Base-by-base conservation (phyloP, 192 early-diverging fungal genomes). In the Geranomyces variabilis region DNA sequence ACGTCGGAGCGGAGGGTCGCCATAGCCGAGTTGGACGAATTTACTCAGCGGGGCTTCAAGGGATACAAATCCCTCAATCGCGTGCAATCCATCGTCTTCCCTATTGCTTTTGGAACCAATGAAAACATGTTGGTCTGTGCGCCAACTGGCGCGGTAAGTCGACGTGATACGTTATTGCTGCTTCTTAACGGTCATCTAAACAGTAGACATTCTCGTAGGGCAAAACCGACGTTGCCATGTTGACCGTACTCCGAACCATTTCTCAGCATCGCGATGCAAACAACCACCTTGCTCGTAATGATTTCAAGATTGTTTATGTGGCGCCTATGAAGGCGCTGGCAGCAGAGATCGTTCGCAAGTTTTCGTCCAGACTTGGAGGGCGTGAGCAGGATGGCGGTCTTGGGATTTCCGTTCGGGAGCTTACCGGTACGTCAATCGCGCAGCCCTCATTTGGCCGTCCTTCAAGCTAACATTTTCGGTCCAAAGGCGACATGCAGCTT, bases 61-160 rank as follows among this genome's bases (percentile, higher is more conserved):
- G 89, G 90, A 22, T 97, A 97, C 78, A 85, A 86, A 28, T 83
- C 87, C 8, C 83, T 99, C 49, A 99, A 99, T 76, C 89, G 96
- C 51, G 89, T 99, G 51, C 97, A 99, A 81, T 94, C 93, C 22
- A 92, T 96, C 65, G 93, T 99, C 6, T 96, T 92, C 69, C 96
- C 95, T 26, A 88, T 93, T 6, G 95, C 95, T 0, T 99, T 92
- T 76, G 87, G 91, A 30, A 90, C 93, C n/a, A 97, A 95, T 78
- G 96, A 97, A 79, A 99, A 99, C 67, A 95, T 99, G 79, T 87
- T 99, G 43, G 92, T 99, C 33, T 98, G 94, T 73, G 97, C 97
- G 0, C 97, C 97, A 0, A 99, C 97, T 0, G 97, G 97, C 69
- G 94, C 95, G 4, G 51, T 47, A 19, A 47, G 46, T 47, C n/a